A percentile compares a stretch with the other conserved stretches of the same genome.
phyloP scores from a whole-genome alignment of 306 rosid genomes.

The Quercus cerris region DNA sequence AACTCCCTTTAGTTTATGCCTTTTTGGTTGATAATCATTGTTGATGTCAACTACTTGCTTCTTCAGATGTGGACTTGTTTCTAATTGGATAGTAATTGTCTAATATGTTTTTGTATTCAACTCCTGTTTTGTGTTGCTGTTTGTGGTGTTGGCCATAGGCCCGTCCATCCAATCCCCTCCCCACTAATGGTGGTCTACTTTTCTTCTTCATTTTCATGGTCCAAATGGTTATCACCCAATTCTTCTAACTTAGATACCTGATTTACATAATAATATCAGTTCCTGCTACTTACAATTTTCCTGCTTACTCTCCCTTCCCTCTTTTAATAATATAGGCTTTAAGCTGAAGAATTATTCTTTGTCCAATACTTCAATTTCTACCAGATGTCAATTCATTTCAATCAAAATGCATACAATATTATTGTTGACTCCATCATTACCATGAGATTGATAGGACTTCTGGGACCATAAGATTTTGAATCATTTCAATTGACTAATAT shows the following conservation, averaged over 20 bases:
- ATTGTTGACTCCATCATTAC: not conserved
- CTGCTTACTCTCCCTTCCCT: not conserved
- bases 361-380: not conserved
- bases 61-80: conserved; percentile 10
- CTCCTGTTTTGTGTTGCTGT: not conserved
- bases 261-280: not conserved
- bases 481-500: not conserved
- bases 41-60: conserved; percentile 9
- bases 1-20: conserved; percentile 15
- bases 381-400: not conserved
- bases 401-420: not conserved
- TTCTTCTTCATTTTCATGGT: not conserved
- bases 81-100: not conserved
- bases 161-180: not conserved
- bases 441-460: too few species aligned
- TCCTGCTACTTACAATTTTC: not conserved
- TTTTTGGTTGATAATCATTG: not conserved
- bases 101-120: not conserved
- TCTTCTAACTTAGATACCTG: not conserved
- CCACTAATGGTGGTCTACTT: too few species aligned
- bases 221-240: not conserved
- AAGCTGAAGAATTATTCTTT: not conserved
- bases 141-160: not conserved
- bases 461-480: not conserved
- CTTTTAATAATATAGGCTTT: not conserved